phyloP scores from a whole-genome alignment of 2,329 filamentous ascomycete genomes.

The Aspergillus puulaauensis region DNA sequence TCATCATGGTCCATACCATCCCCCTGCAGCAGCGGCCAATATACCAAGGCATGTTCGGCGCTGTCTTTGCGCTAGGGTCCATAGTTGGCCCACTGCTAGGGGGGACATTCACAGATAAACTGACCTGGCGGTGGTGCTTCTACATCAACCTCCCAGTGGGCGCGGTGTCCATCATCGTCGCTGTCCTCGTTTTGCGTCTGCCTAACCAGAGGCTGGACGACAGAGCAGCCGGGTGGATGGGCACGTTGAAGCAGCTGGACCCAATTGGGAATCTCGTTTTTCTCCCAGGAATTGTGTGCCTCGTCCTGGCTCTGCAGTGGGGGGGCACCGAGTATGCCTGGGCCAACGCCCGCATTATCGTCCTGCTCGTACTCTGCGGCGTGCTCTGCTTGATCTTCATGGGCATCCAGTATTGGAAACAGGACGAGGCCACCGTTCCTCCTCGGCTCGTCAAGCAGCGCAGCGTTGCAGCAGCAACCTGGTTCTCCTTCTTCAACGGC shows the following conservation, averaged over 20 bases:
- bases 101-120: slow-evolving; percentile 17
- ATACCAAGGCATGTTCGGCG: not conserved
- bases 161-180: slow-evolving; percentile 43
- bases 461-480: too few relatives aligned
- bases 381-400: slow-evolving; percentile 17
- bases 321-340: slow-evolving; percentile 55
- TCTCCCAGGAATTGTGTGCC: slow-evolving; percentile 53
- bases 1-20: not conserved
- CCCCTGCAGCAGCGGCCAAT: not conserved
- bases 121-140: slow-evolving; percentile 43
- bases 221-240: too few relatives aligned
- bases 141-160: slow-evolving; percentile 59
- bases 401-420: not conserved
- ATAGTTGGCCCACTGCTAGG: slow-evolving; percentile 6
- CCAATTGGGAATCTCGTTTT: slow-evolving; percentile 51
- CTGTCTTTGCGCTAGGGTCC: not conserved
- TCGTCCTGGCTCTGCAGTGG: slow-evolving; percentile 50
- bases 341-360: slow-evolving; percentile 52
- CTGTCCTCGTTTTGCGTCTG: slow-evolving; percentile 27
- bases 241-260: slow-evolving; percentile 6
- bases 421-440: not conserved
- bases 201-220: not conserved
- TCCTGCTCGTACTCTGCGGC: slow-evolving; percentile 40
- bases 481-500: not conserved
- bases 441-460: not conserved